A percentile compares a stretch with the other conserved stretches of the same genome.
Conservation (phyloP, 129 eudicot species). For the Gnaphalium uliginosum region DNA sequence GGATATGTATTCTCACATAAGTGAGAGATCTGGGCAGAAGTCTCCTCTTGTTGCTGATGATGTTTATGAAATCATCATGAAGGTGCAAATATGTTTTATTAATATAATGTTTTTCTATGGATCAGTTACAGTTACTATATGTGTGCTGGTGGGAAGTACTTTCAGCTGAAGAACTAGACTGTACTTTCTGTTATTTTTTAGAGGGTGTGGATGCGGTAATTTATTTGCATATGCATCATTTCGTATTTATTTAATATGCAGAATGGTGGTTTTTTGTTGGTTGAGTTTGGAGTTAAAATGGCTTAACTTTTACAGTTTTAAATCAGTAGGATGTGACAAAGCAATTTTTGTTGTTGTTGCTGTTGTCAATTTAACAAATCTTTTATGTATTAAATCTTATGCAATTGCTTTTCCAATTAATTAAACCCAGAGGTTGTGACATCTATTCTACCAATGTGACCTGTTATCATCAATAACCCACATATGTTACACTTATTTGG, state of each 20-base stretch:
- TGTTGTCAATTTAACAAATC: no score
- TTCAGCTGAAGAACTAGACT: no score
- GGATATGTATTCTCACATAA: conserved; percentile 72
- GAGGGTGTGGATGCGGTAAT: not conserved
- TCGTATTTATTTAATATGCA: no score
- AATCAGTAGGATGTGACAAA: no score
- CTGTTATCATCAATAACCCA: no score
- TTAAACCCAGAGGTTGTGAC: no score
- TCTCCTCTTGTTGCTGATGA: conserved; percentile 92
- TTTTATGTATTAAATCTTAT: no score
- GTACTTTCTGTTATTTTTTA: not conserved
- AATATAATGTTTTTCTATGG: not conserved
- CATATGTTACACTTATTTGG: not conserved
- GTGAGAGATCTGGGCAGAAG: conserved; percentile 76
- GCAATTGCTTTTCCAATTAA: no score
- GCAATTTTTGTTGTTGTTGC: no score
- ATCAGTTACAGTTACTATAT: not conserved
- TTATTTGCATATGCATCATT: not conserved
- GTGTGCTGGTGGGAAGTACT: no score
- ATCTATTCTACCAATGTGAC: no score
- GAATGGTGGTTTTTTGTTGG: not conserved
- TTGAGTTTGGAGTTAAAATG: no score
- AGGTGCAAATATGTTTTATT: conserved; percentile 40
- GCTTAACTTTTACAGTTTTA: not conserved
- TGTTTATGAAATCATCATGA: conserved; percentile 85